Conservation (phyloP, 768 basidiomycete genomes). For the Mycena kentingensis region DNA sequence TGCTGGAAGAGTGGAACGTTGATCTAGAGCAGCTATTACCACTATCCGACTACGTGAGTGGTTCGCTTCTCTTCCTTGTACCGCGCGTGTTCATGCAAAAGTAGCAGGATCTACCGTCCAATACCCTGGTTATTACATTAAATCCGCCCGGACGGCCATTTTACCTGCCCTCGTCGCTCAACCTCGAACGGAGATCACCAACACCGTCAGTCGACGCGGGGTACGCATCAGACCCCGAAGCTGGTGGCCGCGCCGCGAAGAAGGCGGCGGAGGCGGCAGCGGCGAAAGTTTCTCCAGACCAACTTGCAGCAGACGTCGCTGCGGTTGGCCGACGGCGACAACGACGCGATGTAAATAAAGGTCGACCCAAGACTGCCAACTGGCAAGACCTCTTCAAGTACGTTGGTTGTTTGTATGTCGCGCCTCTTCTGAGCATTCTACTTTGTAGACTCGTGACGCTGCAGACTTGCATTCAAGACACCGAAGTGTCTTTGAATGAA, state of each 20-base stretch:
- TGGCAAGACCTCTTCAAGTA: conserved; percentile 77
- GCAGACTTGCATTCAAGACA: conserved; percentile 55
- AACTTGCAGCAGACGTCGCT: conserved; percentile 19
- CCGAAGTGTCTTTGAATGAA: conserved; percentile 49
- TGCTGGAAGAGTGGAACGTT: conserved; percentile 70
- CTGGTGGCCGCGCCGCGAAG: conserved; percentile 45
- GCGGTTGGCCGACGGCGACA: conserved; percentile 36
- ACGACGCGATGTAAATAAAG: conserved; percentile 26
- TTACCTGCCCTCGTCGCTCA: conserved; percentile 49
- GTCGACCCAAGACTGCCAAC: conserved; percentile 47
- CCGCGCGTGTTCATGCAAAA: conserved; percentile 21
- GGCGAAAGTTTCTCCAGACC: conserved; percentile 11
- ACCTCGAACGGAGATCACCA: conserved; percentile 43
- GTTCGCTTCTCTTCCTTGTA: background rate
- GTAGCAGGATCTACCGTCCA: conserved; percentile 58
- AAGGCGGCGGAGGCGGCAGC: conserved; percentile 28
- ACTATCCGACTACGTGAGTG: conserved; percentile 62
- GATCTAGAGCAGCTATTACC: conserved; percentile 58
- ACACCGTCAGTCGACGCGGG: conserved; percentile 54
- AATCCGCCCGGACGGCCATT: conserved; percentile 62
- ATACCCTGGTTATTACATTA: conserved; percentile 70
- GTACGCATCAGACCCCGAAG: conserved; percentile 76
- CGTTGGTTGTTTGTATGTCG: conserved; percentile 26
- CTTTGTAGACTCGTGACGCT: conserved; percentile 50
- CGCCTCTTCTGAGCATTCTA: conserved; percentile 8